Evolutionary conservation across 306 rosid genomes (phyloP).

Genomic region (Quercus aquifolioides): DNA sequence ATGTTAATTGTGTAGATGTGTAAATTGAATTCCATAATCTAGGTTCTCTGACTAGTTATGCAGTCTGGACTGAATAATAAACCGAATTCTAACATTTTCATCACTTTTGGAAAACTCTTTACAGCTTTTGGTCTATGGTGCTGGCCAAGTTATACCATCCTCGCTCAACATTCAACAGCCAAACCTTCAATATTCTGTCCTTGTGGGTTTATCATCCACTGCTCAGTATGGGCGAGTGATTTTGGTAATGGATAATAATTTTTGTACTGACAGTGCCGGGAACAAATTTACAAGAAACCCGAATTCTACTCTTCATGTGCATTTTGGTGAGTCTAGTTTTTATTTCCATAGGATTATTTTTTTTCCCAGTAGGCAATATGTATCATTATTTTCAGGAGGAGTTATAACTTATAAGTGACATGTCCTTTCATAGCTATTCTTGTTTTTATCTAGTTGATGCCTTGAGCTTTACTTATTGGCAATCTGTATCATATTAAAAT

Average conservation of each 20-base stretch:
- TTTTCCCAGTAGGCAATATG: not conserved
- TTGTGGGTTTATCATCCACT: slow-evolving; percentile 50
- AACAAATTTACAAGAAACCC: slow-evolving; percentile 60
- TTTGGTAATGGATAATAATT: slow-evolving; percentile 75
- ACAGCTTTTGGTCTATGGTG: slow-evolving; percentile 92
- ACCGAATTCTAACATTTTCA: slow-evolving; percentile 17
- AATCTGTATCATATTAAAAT: not conserved
- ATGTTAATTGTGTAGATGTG: not conserved
- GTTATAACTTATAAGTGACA: not conserved
- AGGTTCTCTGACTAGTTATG: not conserved
- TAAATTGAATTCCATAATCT: not conserved
- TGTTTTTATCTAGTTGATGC: not conserved
- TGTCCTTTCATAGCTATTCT: not conserved
- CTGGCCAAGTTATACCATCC: slow-evolving; percentile 81
- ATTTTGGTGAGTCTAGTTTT: slow-evolving; percentile 59
- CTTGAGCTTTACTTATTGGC: not conserved
- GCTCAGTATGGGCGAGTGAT: slow-evolving; percentile 63
- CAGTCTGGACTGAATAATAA: not conserved
- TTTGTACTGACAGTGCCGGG: slow-evolving; percentile 82
- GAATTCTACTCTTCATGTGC: slow-evolving; percentile 66
- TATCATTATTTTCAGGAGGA: not conserved
- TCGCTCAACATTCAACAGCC: slow-evolving; percentile 62
- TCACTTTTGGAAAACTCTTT: slow-evolving; percentile 7
- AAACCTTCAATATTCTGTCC: slow-evolving; percentile 61
- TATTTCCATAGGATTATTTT: not conserved